These are phyloP conservation scores for Acer campestre DNA, from an alignment of 345 rosid species.

Conservation along the genomic window DNA sequence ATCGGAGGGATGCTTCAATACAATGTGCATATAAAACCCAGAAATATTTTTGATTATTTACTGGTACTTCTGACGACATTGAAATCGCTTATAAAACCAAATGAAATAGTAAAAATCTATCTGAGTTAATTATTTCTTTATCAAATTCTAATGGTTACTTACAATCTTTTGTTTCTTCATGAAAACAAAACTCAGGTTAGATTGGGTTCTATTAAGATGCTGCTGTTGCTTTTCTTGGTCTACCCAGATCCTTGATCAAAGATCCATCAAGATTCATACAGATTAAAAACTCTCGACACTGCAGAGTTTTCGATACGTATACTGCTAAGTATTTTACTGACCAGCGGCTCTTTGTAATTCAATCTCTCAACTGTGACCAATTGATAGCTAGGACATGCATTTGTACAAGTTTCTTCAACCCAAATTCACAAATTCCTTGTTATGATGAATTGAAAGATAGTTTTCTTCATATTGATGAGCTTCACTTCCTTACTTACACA, in stretches of 20 bases:
- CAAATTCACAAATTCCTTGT: background rate
- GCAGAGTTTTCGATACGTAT: no score
- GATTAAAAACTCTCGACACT: background rate
- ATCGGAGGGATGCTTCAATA: no score
- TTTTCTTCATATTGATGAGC: background rate
- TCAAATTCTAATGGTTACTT: no score
- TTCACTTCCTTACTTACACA: background rate
- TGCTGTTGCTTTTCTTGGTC: slow-evolving; percentile 35
- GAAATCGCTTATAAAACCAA: no score
- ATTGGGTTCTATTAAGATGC: slow-evolving; percentile 47
- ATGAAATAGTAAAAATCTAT: no score
- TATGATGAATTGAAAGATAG: background rate
- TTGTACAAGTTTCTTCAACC: background rate
- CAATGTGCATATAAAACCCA: no score
- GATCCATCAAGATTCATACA: background rate
- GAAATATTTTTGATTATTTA: no score
- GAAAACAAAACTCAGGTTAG: slow-evolving; percentile 35
- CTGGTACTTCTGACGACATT: no score
- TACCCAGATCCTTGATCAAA: background rate
- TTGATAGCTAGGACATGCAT: background rate
- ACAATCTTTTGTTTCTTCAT: background rate
- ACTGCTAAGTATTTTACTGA: background rate
- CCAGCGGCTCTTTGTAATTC: background rate
- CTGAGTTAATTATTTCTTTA: background rate
- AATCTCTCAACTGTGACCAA: background rate